Conservation (phyloP, 1,139 yeast genomes). For the Scheffersomyces quercinus region DNA sequence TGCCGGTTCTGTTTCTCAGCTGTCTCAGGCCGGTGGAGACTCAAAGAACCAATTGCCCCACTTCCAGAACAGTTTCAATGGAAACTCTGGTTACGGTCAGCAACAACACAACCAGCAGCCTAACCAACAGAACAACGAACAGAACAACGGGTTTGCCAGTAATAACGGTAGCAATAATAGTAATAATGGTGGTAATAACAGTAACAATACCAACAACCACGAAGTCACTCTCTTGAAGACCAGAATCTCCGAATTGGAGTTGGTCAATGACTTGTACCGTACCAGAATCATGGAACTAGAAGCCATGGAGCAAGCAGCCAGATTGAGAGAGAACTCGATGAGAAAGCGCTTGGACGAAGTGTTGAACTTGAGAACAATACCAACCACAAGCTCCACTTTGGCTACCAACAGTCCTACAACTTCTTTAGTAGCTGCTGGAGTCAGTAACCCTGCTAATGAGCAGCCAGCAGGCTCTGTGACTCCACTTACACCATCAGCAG, state of each 20-base stretch:
- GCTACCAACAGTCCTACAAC: background rate
- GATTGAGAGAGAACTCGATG: conserved; percentile 51
- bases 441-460: background rate
- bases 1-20: background rate
- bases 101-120: conserved; percentile 15
- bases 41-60: conserved; percentile 25
- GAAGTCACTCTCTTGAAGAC: conserved; percentile 63
- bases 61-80: conserved; percentile 20
- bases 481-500: background rate
- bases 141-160: conserved; percentile 9
- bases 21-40: conserved; percentile 11
- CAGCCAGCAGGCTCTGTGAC: conserved; percentile 2
- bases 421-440: background rate
- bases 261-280: conserved; percentile 83
- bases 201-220: conserved; percentile 20
- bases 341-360: conserved; percentile 52
- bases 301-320: conserved; percentile 61
- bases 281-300: conserved; percentile 83
- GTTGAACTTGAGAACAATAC: conserved; percentile 11
- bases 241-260: conserved; percentile 82
- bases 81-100: conserved; percentile 10
- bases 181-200: conserved; percentile 13
- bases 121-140: conserved; percentile 14
- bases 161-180: conserved; percentile 12
- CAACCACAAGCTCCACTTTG: background rate